These are phyloP conservation scores for Cymbidium sinense DNA, from an alignment of 106 monocot genomes.

Conservation along the genomic window DNA sequence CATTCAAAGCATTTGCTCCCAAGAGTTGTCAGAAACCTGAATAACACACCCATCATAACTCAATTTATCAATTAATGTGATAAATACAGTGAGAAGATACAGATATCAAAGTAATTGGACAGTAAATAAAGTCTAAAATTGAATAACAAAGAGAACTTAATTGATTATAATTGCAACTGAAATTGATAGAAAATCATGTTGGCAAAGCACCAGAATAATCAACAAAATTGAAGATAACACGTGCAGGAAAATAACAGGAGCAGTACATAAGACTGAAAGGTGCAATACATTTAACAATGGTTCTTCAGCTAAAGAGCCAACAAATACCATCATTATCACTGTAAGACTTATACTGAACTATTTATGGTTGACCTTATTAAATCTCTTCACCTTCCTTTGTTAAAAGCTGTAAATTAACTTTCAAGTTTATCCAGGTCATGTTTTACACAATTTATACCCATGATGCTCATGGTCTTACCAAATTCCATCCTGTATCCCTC, in stretches of 20 bases:
- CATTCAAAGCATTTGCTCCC: constrained; percentile 55
- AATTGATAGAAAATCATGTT: neutral
- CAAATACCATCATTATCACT: neutral
- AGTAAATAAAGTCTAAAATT: neutral
- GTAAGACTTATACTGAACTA: neutral
- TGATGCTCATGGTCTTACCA: too few relatives aligned
- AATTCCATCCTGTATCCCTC: too few relatives aligned
- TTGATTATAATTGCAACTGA: neutral
- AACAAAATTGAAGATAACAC: neutral
- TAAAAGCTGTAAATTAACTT: too few relatives aligned
- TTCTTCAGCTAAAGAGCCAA: neutral
- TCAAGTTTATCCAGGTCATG: too few relatives aligned
- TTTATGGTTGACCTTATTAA: too few relatives aligned
- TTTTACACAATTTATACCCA: too few relatives aligned
- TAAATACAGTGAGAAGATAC: neutral
- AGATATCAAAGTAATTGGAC: neutral
- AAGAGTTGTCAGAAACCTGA: constrained; percentile 57
- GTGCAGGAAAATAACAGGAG: neutral
- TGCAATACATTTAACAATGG: neutral
- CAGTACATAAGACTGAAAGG: neutral
- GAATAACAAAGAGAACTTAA: neutral
- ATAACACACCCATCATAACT: constrained; percentile 27
- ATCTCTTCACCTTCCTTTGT: too few relatives aligned
- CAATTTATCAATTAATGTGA: constrained; percentile 20
- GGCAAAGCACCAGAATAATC: neutral